A percentile compares a stretch with the other conserved stretches of the same genome.
These are phyloP conservation scores for Trichosporon ovoides DNA, from an alignment of 1,284 basidiomycete genomes.

Conservation along the genomic window DNA sequence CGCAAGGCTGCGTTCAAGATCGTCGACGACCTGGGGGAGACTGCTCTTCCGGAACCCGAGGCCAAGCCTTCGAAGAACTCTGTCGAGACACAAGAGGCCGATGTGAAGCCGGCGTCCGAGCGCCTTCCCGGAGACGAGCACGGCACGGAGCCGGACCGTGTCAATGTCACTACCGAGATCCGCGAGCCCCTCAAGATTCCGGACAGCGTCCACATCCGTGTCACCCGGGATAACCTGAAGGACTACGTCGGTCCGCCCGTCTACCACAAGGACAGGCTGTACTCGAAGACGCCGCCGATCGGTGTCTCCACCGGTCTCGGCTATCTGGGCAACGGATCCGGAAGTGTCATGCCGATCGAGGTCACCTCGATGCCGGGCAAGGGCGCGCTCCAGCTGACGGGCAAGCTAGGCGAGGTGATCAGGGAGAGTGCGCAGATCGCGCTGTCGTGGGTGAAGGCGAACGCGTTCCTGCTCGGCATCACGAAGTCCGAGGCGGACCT, in stretches of 20 bases:
- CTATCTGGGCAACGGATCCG: slow-evolving; percentile 92
- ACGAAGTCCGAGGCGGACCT: slow-evolving; percentile 65
- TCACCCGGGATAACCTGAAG: slow-evolving; percentile 81
- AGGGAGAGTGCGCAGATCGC: slow-evolving; percentile 92
- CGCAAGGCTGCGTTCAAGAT: slow-evolving; percentile 93
- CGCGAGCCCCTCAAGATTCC: slow-evolving; percentile 80
- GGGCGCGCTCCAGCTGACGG: slow-evolving; percentile 81
- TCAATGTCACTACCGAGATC: slow-evolving; percentile 60
- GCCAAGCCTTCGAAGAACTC: slow-evolving; percentile 14
- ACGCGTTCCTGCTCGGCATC: slow-evolving; percentile 83
- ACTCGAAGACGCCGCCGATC: slow-evolving; percentile 71
- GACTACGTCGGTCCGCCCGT: slow-evolving; percentile 92
- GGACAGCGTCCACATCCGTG: slow-evolving; percentile 67
- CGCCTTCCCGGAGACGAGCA: slow-evolving; percentile 41
- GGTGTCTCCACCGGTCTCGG: slow-evolving; percentile 93
- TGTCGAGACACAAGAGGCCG: slow-evolving; percentile 46
- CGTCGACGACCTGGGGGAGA: slow-evolving; percentile 85
- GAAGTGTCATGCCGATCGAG: slow-evolving; percentile 95
- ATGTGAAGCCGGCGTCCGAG: slow-evolving; percentile 48
- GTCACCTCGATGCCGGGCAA: slow-evolving; percentile 91
- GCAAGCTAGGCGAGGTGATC: slow-evolving; percentile 97
- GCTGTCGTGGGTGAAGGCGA: slow-evolving; percentile 85
- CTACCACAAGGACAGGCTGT: slow-evolving; percentile 93
- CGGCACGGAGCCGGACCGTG: slow-evolving; percentile 28
- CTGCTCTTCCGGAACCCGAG: slow-evolving; percentile 66